Evolutionary conservation across 768 basidiomycete genomes (phyloP).

Genomic region (Termitomyces sp.): DNA sequence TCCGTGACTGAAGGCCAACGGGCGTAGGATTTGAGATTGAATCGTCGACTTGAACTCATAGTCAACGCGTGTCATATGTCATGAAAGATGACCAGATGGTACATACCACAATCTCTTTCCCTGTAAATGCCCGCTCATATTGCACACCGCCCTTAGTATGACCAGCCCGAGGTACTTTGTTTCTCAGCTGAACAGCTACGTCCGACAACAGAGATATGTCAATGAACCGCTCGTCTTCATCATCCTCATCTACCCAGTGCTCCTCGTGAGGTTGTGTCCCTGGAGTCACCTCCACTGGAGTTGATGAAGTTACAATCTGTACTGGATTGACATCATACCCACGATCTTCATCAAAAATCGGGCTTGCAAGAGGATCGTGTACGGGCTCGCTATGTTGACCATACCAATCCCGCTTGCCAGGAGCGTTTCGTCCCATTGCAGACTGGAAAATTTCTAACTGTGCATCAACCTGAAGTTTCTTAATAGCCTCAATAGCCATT

Average conservation of each 20-base stretch:
- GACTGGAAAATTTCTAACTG: conserved; percentile 89
- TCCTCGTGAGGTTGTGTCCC: conserved; percentile 24
- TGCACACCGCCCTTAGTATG: conserved; percentile 94
- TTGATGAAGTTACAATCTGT: too few species aligned
- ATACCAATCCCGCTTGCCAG: conserved; percentile 76
- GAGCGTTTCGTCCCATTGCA: conserved; percentile 78
- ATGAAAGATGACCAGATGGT: neutral
- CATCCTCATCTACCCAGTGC: conserved; percentile 60
- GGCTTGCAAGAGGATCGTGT: too few species aligned
- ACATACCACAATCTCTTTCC: conserved; percentile 90
- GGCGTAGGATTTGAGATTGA: conserved; percentile 81
- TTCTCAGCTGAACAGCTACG: conserved; percentile 83
- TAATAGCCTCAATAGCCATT: conserved; percentile 82
- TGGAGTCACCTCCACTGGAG: conserved; percentile 13
- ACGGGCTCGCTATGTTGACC: too few species aligned
- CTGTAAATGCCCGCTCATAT: conserved; percentile 88
- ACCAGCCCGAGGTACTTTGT: conserved; percentile 81
- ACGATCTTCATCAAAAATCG: too few species aligned
- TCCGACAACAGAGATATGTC: conserved; percentile 87
- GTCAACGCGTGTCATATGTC: neutral
- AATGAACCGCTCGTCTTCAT: conserved; percentile 75
- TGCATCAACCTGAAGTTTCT: conserved; percentile 73
- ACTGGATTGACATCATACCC: too few species aligned
- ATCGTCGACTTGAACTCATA: conserved; percentile 64
- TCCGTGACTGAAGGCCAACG: conserved; percentile 72